Evolutionary conservation across 352 stramenopile genomes (phyloP).

Genomic region (Pythium diclinum): DNA sequence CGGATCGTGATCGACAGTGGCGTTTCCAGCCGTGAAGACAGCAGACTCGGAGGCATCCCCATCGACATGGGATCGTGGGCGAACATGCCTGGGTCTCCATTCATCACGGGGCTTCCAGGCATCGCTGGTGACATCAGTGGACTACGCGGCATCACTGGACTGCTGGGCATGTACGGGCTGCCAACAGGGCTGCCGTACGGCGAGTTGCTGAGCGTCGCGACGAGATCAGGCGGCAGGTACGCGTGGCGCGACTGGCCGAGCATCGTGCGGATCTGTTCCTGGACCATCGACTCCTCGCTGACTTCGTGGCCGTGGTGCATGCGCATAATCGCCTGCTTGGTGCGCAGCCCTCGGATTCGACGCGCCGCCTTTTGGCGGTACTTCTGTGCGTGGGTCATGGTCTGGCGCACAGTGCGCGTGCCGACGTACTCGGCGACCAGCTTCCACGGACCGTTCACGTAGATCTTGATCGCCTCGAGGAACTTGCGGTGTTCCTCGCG

Average conservation of each 20-base stretch:
- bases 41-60: constrained; percentile 11
- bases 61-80: constrained; percentile 11
- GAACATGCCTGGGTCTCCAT: constrained; percentile 9
- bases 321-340: constrained; percentile 70
- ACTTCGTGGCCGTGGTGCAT: constrained; percentile 66
- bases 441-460: constrained; percentile 67
- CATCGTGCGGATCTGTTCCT: constrained; percentile 53
- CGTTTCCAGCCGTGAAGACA: constrained; percentile 8
- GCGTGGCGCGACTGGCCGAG: constrained; percentile 20
- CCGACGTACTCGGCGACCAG: constrained; percentile 58
- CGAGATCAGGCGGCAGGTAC: constrained; percentile 19
- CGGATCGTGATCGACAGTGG: constrained; percentile 23
- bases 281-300: constrained; percentile 59
- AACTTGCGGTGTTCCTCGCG: constrained; percentile 66
- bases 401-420: constrained; percentile 69
- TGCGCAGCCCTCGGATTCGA: constrained; percentile 54
- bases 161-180: constrained; percentile 18
- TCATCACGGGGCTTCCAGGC: constrained; percentile 14
- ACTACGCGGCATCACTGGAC: constrained; percentile 10
- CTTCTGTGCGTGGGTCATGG: constrained; percentile 76
- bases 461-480: constrained; percentile 71
- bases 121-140: constrained; percentile 9
- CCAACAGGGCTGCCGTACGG: constrained; percentile 12
- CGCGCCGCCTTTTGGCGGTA: constrained; percentile 64
- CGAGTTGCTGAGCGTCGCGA: constrained; percentile 17